Evolutionary conservation across 306 rosid genomes (phyloP), one percentile per base, ranked within the genome.

Genomic region (Cucurbita maxima): DNA sequence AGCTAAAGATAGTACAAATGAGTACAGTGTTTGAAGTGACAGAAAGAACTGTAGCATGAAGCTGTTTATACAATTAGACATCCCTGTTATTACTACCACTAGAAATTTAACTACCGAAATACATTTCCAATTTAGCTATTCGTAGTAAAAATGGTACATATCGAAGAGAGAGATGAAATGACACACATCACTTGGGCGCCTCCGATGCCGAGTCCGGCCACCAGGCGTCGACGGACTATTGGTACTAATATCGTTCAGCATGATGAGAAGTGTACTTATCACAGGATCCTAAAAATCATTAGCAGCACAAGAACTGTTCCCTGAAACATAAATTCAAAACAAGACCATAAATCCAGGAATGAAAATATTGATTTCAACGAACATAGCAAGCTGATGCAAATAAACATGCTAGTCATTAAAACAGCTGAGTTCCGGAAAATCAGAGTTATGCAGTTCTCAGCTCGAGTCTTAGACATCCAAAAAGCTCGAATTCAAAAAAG

Each of bases 151-250:
- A 79, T 18, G 73, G n/a, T 52, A 75, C 75, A 75, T 61, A 74
- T 74, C 48, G 48, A 59, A 73, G 54, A 57, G 76, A 22, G 43
- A 75, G 43, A 57, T 44, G 59, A 20, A 73, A 41, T 20, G 10
- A 75, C 44, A 5, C 54, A 75, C 78, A 69, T 75, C 78, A 19
- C 69, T 75, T 48, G 62, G 45, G 14, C 73, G 71, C 72, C 72
- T 75, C 41, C 78, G 78, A 51, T 75, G 78, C 13, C 78, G 78
- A 62, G 19, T 40, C 61, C 78, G 71, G 16, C 73, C 72, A 75
- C 61, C 45, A 4, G 78, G 78, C 20, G 72, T 62, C 38, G 78
- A 47, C n/a, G 72, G 78, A 25, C 30, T 58, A 47, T 58, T 75
- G 60, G 72, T 10, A 51, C 5, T 58, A 53, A 37, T 75, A 13